phyloP scores from a whole-genome alignment of 2,329 filamentous ascomycete genomes.

The Blastomyces gilchristii region DNA sequence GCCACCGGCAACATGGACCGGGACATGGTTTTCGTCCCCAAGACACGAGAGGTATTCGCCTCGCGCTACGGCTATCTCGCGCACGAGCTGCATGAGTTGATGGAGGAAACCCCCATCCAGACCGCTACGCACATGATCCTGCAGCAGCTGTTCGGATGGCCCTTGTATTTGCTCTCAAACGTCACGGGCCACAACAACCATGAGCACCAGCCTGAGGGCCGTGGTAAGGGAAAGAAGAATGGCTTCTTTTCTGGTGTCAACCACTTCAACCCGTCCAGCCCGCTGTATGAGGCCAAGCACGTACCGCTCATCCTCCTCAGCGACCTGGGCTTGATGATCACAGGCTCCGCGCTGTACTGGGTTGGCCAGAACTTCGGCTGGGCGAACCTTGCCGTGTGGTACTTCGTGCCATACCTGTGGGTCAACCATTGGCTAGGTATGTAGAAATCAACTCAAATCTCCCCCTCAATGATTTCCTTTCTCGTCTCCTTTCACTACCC shows the following conservation, averaged over 20 bases:
- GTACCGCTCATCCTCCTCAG: slow-evolving; percentile 77
- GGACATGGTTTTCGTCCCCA: slow-evolving; percentile 98
- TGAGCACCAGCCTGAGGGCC: slow-evolving; percentile 80
- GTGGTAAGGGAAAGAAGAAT: slow-evolving; percentile 85
- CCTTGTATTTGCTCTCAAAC: slow-evolving; percentile 80
- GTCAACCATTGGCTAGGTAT: slow-evolving; percentile 98
- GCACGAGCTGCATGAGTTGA: slow-evolving; percentile 78
- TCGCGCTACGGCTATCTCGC: slow-evolving; percentile 59
- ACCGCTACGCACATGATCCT: slow-evolving; percentile 63
- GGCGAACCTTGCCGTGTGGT: slow-evolving; percentile 85
- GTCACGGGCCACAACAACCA: slow-evolving; percentile 96
- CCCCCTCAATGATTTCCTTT: neutral
- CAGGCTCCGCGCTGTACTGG: slow-evolving; percentile 50
- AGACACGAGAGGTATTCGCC: slow-evolving; percentile 74
- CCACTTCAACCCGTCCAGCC: slow-evolving; percentile 84
- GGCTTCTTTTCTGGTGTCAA: slow-evolving; percentile 73
- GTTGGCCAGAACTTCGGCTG: slow-evolving; percentile 72
- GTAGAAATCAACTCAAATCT: slow-evolving; percentile 27
- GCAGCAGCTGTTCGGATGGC: slow-evolving; percentile 91
- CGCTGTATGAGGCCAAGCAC: slow-evolving; percentile 84
- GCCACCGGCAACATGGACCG: slow-evolving; percentile 93
- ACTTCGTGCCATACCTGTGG: slow-evolving; percentile 90
- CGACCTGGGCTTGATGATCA: slow-evolving; percentile 67
- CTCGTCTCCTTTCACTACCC: neutral
- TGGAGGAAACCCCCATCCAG: slow-evolving; percentile 85